Evolutionary conservation across 495 filamentous ascomycete genomes (phyloP).

Genomic region (Talaromyces thailandensis): DNA sequence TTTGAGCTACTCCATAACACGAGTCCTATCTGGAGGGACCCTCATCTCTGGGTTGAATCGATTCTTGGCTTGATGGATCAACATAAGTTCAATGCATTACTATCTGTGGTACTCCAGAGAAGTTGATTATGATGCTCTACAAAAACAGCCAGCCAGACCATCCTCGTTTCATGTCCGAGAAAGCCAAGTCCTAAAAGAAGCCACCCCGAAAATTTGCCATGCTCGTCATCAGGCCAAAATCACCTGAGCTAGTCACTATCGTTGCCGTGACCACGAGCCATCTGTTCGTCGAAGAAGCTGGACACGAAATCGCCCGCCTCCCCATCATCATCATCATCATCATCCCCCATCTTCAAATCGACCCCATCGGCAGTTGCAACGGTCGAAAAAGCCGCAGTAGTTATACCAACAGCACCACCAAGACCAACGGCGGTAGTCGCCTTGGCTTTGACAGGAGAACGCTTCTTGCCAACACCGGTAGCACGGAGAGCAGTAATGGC

Average conservation of each 20-base stretch:
- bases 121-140: neutral
- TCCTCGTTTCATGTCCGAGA: too few species aligned
- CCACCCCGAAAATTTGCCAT: neutral
- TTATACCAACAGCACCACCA: neutral
- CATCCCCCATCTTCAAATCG: neutral
- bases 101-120: neutral
- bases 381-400: neutral
- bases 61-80: too few species aligned
- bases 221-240: neutral
- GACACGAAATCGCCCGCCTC: neutral
- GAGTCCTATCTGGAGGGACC: too few species aligned
- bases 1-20: neutral
- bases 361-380: neutral
- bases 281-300: neutral
- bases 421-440: too few species aligned
- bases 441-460: neutral
- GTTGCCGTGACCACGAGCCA: neutral
- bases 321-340: neutral
- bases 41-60: too few species aligned
- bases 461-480: neutral
- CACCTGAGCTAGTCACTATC: neutral
- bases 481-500: neutral
- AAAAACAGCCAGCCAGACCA: too few species aligned
- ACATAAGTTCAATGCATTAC: too few species aligned
- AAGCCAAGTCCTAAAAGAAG: too few species aligned